Conservation (phyloP, 2,329 filamentous ascomycete species). For the Fusarium devonianum region DNA sequence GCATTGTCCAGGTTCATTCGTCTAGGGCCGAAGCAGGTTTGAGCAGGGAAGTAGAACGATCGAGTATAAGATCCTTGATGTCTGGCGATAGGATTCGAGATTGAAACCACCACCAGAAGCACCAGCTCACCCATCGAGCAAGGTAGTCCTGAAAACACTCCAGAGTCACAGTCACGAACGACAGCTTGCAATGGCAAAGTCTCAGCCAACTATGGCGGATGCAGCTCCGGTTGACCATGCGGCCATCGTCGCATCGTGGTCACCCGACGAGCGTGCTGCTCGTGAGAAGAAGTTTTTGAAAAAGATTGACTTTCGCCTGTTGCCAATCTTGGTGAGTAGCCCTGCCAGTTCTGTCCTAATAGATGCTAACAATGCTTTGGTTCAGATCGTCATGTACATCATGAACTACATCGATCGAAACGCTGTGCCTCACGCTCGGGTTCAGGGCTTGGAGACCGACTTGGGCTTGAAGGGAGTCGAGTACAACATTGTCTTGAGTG, state of each 20-base stretch:
- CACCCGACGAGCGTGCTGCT: constrained; percentile 13
- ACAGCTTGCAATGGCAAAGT: constrained; percentile 6
- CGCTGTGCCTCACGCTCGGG: constrained; percentile 32
- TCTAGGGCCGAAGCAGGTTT: background rate
- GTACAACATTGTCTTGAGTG: constrained; percentile 34
- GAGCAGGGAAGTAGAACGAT: background rate
- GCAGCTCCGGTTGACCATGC: constrained; percentile 21
- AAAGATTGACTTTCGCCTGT: constrained; percentile 20
- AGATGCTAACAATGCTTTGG: constrained; percentile 47
- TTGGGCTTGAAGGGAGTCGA: constrained; percentile 29
- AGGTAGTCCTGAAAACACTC: background rate
- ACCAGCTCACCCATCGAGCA: background rate
- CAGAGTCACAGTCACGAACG: background rate
- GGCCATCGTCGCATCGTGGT: constrained; percentile 30
- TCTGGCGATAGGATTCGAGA: too few relatives aligned
- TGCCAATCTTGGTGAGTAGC: constrained; percentile 16
- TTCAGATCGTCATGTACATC: constrained; percentile 30
- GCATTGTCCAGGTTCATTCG: background rate
- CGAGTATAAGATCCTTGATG: constrained; percentile 12
- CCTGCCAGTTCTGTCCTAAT: background rate
- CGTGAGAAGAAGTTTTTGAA: constrained; percentile 18
- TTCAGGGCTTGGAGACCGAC: constrained; percentile 33
- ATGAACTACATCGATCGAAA: constrained; percentile 39
- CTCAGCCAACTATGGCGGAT: background rate
- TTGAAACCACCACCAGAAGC: too few relatives aligned